Evolutionary conservation across 306 rosid species (phyloP), one percentile per base, ranked within the genome.

Genomic region (Arachis hypogaea): DNA sequence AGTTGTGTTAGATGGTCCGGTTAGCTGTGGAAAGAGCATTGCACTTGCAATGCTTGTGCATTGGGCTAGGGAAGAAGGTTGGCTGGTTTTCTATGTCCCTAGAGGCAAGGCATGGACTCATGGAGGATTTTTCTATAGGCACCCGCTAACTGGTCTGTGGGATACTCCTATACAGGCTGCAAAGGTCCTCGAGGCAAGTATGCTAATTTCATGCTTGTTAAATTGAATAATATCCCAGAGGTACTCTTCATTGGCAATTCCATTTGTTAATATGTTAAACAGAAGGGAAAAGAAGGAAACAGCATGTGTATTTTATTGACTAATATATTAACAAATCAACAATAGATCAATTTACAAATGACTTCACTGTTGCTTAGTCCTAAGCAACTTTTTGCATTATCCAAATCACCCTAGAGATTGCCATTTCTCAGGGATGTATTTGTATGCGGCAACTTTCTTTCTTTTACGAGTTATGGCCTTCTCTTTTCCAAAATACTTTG

Each of bases 11-110:
- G 98, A 93, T 69, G 98, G 98, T 77, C 96, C 88, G 22, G 93
- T 87, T 66, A 94, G 89, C 75, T 78, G 95, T 76, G 98, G 98
- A 66, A 94, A 91, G 88, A 94, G 98, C 73, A 94, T 84, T 68
- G 87, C 88, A 7, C 92, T 91, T 75, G 90, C 96, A 9, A 88
- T 94, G 98, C 94, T 94, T 74, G 97, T 91, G 79, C 96, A 91
- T 45, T 94, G 98, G 97, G 98, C 98, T 30, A 86, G 98, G 11
- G 95, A 89, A 45, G 97, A 91, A 87, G 98, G 97, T 68, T 94
- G 98, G 98, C 79, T 94, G 56, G 97, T 94, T 75, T 77, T 94
- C n/a, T 94, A 91, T 80, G 93, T 87, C 55, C 96, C 98, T n/a
- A 83, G 76, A 74, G 98, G 92, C 73, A 73, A 83, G 82, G 88